Evolutionary conservation across 306 rosid genomes (phyloP), one percentile per base, ranked within the genome.

Genomic region (Cicer pinnatifidum): DNA sequence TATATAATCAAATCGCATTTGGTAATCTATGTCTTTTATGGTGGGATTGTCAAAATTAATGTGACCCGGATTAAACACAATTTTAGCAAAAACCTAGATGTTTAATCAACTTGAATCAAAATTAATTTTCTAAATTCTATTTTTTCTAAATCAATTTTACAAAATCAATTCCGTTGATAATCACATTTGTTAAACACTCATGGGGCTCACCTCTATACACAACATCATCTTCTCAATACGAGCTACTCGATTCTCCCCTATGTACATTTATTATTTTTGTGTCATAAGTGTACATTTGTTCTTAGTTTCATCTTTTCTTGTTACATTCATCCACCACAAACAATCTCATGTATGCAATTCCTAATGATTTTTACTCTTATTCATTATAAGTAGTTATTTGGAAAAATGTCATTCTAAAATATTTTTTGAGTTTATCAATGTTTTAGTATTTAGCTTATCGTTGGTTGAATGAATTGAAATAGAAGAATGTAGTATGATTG

Each of bases 401-500:
- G 45, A 65, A 20, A 68, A 64, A 41, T 58, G 72, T 43, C 53
- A 72, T 9, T 6, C 10, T 46, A 46, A 45, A 23, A 63, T 16
- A 50, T 19, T 23, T 68, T 73, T 7, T 0, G 72, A 53, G 41
- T 75, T 58, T 53, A 39, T 43, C 44, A 58, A 19, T 17, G 33
- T 64, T 75, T 69, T 23, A 10, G 51, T 41, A 40, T 70, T 56
- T 40, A 15, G 28, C 16, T 58, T 47, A 41, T 75, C 13, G 51
- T 76, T 43, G 40, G 77, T 71, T 19, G 37, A 66, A 52, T 37
- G 48, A 69, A 43, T 11, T 44, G 28, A 39, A 40, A 50, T 72
- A 56, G 48, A 76, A 71, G 63, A 48, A 54, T n/a, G 28, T 13
- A 76, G 71, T 38, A 54, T 23, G 67, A 63, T 0, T 75, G 33